Percentiles rank a stretch among this genome's conserved stretches.
Evolutionary conservation across 768 basidiomycete species (phyloP).

Genomic region (Fomitopsis serialis): DNA sequence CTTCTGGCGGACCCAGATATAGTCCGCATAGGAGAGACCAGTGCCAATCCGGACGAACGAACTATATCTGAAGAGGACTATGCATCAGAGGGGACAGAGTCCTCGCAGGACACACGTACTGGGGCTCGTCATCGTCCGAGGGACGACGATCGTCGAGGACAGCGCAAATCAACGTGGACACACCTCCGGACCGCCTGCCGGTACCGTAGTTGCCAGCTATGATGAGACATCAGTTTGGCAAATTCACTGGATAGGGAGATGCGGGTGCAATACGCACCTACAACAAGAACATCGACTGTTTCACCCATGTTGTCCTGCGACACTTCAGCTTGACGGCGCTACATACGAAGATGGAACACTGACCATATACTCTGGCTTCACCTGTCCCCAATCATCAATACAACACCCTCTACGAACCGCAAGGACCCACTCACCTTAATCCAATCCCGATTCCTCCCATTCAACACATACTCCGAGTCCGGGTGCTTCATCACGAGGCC

Average conservation of each 20-base stretch:
- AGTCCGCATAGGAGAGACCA: conserved; percentile 83
- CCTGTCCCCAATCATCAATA: no score
- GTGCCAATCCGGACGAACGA: conserved; percentile 88
- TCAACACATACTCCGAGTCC: conserved; percentile 72
- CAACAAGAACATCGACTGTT: conserved; percentile 86
- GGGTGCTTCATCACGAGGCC: conserved; percentile 91
- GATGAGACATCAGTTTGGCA: background rate
- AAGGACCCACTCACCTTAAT: no score
- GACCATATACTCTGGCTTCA: conserved; percentile 88
- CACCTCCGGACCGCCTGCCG: conserved; percentile 80
- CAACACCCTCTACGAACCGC: no score
- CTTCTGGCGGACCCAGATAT: conserved; percentile 75
- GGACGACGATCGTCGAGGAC: conserved; percentile 69
- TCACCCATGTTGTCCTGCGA: conserved; percentile 84
- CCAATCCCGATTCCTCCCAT: conserved; percentile 89
- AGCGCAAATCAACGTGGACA: conserved; percentile 87
- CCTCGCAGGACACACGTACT: no score
- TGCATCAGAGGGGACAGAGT: background rate
- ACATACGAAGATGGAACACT: conserved; percentile 7
- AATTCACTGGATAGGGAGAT: background rate
- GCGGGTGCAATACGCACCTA: conserved; percentile 64
- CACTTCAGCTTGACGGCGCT: background rate
- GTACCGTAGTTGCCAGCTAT: conserved; percentile 84
- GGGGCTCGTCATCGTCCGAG: conserved; percentile 54
- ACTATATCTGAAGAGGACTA: conserved; percentile 53